Base-by-base conservation (phyloP, 208 protist species). In the Wallacemonas sp. region DNA sequence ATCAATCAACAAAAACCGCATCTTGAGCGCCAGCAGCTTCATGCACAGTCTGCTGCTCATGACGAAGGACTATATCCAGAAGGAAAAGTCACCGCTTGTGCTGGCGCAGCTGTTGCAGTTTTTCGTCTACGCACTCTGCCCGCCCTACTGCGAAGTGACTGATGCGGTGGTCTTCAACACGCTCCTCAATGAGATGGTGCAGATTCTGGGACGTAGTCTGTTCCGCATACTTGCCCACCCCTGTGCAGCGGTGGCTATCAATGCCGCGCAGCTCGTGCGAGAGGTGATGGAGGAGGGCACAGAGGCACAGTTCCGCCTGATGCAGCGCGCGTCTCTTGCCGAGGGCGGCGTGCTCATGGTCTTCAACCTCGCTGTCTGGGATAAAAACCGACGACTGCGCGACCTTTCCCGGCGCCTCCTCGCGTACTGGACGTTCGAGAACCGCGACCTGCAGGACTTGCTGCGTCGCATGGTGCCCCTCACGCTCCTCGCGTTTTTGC, bases 251-350 rank as follows among this genome's bases (percentile, higher is more conserved):
- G 92, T 97, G 19, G 86, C 80, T 33, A 88, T 85, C 72, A 75
- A 78, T 39, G 90, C 93, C 6, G 95, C 88, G n/a, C 91, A 95
- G 51, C 68, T 98, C 6, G 90, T 97, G 53, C 82, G 82, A 8
- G 88, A 90, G 14, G 84, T 96, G 8, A 86, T 98, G 72, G 90
- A 98, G 69, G 93, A 98, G 62, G 94, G 94, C 41, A 86, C 66
- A 5, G 83, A 86, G 60, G 77, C 87, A 26, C 82, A 96, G 63
- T 94, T 94, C 62, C 33, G 33, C 45, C 62, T 77, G 38, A 90
- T 98, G 80, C 95, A 98, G 67, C 70, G 80, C 21, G 70, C 80
- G 0, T 77, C 95, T 2, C 70, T 98, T 34, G 77, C 83, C 17
- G 81, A 97, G 51, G 93, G 91, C n/a, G 88, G 89, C 39, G 67